Evolutionary conservation across 352 stramenopile genomes (phyloP).

Genomic region (Plasmopara muralis): DNA sequence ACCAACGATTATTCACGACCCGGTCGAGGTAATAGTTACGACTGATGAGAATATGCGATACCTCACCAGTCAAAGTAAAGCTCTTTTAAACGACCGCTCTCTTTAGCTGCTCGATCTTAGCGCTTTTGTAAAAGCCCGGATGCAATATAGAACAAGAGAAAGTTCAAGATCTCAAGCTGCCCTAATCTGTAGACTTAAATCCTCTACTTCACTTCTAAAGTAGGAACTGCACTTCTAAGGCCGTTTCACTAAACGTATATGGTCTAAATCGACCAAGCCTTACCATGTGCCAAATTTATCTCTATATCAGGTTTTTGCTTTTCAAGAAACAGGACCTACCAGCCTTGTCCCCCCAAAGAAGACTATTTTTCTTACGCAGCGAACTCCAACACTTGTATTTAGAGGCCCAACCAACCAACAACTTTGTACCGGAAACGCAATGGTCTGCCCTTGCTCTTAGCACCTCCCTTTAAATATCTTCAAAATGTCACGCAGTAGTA

Average conservation of each 20-base stretch:
- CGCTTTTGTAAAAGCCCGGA: neutral
- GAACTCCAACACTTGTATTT: neutral
- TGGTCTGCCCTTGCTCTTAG: neutral
- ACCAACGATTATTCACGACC: conserved; percentile 5
- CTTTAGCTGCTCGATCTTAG: neutral
- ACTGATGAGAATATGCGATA: neutral
- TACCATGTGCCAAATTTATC: neutral
- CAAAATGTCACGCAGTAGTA: neutral
- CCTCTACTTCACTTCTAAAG: conserved; percentile 1
- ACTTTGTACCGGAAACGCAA: neutral
- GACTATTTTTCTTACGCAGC: neutral
- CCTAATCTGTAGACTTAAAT: neutral
- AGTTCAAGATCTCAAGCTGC: conserved; percentile 2
- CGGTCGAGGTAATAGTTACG: conserved; percentile 1
- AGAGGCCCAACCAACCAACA: neutral
- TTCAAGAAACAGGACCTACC: neutral
- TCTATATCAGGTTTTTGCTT: neutral
- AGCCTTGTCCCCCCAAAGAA: neutral
- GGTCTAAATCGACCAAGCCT: neutral
- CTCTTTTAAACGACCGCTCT: neutral
- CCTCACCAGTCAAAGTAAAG: conserved; percentile 3
- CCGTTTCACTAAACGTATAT: neutral
- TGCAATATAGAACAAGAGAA: neutral
- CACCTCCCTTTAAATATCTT: neutral
- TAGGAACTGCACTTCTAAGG: neutral